Percentiles rank a stretch among this genome's conserved stretches.
phyloP scores from a whole-genome alignment of 345 rosid genomes.

The Psidium guajava region DNA sequence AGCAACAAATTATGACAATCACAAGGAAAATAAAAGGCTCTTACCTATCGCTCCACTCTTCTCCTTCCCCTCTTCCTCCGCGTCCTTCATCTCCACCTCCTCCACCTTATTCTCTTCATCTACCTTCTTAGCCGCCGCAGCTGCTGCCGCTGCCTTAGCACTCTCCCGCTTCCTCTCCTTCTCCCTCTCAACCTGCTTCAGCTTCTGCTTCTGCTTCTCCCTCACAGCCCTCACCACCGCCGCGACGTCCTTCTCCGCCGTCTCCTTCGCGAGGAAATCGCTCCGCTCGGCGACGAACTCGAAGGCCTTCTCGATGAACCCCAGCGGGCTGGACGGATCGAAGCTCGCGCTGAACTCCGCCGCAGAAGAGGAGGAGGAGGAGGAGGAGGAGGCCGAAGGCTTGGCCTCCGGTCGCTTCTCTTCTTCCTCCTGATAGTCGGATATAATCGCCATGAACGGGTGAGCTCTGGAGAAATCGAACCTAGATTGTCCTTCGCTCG shows the following conservation, averaged over 20 bases:
- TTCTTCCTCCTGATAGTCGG: constrained; percentile 63
- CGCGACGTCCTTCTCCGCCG: constrained; percentile 60
- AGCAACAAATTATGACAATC: neutral
- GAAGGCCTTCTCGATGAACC: constrained; percentile 51
- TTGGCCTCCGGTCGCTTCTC: neutral
- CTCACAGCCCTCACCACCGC: constrained; percentile 35
- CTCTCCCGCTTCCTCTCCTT: constrained; percentile 9
- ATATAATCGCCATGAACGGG: constrained; percentile 65
- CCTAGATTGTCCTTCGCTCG: neutral
- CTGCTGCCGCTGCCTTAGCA: neutral
- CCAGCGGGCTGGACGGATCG: constrained; percentile 58
- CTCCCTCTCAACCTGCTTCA: constrained; percentile 32
- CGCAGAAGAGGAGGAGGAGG: constrained; percentile 6
- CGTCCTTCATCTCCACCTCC: constrained; percentile 9
- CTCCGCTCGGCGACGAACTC: constrained; percentile 63
- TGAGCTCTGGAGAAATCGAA: neutral
- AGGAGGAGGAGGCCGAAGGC: constrained; percentile 8
- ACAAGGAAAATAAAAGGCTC: neutral
- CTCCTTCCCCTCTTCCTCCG: constrained; percentile 23
- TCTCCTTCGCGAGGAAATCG: constrained; percentile 44
- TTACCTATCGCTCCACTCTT: constrained; percentile 28
- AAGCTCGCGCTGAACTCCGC: constrained; percentile 38
- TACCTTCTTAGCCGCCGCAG: constrained; percentile 2
- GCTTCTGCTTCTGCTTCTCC: constrained; percentile 34
- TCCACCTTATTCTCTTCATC: neutral